phyloP scores from a whole-genome alignment of 768 basidiomycete species.

The Amanita rimosa region DNA sequence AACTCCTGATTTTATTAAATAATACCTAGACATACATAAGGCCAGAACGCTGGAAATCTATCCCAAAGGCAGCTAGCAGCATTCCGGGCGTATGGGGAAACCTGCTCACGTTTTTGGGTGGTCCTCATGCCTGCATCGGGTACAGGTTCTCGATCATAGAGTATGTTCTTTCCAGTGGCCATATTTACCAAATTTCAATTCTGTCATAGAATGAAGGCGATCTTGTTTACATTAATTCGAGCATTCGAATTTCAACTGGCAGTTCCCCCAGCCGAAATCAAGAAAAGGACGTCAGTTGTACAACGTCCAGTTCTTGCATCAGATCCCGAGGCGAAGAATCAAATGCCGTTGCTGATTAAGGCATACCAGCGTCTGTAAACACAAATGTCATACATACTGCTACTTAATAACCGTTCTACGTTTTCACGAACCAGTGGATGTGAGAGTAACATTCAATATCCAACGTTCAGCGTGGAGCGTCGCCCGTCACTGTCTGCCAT shows the following conservation, averaged over 20 bases:
- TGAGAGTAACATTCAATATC: too few species aligned
- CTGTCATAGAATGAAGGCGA: slow-evolving; percentile 23
- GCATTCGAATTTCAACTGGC: slow-evolving; percentile 40
- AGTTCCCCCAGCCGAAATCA: slow-evolving; percentile 25
- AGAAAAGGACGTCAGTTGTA: slow-evolving; percentile 22
- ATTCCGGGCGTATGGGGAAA: slow-evolving; percentile 56
- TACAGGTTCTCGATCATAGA: slow-evolving; percentile 54
- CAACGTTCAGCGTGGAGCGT: slow-evolving; percentile 28
- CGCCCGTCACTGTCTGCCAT: slow-evolving; percentile 72
- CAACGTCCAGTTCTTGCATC: slow-evolving; percentile 32
- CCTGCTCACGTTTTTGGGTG: slow-evolving; percentile 51
- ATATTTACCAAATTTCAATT: not conserved
- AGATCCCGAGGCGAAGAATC: slow-evolving; percentile 28
- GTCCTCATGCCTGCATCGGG: slow-evolving; percentile 56
- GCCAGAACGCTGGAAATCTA: slow-evolving; percentile 51
- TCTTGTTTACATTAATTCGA: slow-evolving; percentile 29
- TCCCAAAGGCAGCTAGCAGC: slow-evolving; percentile 28
- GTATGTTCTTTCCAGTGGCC: slow-evolving; percentile 21
- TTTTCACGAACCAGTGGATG: too few species aligned
- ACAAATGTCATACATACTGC: not conserved
- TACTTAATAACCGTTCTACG: too few species aligned
- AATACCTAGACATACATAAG: slow-evolving; percentile 17
- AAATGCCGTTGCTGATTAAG: slow-evolving; percentile 35
- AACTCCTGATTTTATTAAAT: not conserved
- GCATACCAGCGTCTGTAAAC: slow-evolving; percentile 9